Evolutionary conservation across 805 yeast genomes (phyloP).

Genomic region (Teunomyces cretensis): DNA sequence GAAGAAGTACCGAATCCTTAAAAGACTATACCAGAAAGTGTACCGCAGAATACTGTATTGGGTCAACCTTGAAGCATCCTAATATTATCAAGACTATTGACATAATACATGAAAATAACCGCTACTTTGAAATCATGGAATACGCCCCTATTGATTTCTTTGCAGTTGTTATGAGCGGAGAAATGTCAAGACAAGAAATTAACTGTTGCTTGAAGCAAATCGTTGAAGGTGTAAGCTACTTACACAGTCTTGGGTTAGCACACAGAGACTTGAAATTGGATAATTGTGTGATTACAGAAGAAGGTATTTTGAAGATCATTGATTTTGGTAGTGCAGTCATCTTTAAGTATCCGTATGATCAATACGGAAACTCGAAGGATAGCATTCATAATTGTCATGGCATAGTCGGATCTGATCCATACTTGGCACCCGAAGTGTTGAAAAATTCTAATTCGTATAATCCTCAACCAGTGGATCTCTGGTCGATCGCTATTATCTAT

Average conservation of each 20-base stretch:
- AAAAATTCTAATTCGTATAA: conserved; percentile 57
- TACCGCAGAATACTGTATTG: conserved; percentile 86
- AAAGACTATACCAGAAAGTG: conserved; percentile 84
- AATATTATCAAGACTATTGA: conserved; percentile 78
- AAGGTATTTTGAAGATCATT: conserved; percentile 74
- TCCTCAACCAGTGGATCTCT: conserved; percentile 76
- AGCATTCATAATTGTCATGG: conserved; percentile 49
- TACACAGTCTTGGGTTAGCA: conserved; percentile 77
- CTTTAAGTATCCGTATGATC: conserved; percentile 66
- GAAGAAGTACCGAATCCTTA: conserved; percentile 65
- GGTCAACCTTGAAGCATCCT: conserved; percentile 78
- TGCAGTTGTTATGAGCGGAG: conserved; percentile 84
- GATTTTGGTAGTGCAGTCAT: conserved; percentile 87
- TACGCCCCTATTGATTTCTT: conserved; percentile 85
- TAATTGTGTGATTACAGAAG: conserved; percentile 73
- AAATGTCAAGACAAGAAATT: conserved; percentile 77
- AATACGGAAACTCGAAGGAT: conserved; percentile 30
- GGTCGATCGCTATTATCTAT: conserved; percentile 83
- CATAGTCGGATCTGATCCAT: conserved; percentile 83
- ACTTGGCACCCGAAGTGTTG: conserved; percentile 78
- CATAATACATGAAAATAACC: conserved; percentile 65
- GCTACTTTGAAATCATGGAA: conserved; percentile 91
- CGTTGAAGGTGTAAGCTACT: conserved; percentile 66
- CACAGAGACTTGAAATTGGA: conserved; percentile 82
- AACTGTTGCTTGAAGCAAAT: conserved; percentile 80